Base-by-base conservation (phyloP, 2,329 filamentous ascomycete species). In the Eurotiales sp. region DNA sequence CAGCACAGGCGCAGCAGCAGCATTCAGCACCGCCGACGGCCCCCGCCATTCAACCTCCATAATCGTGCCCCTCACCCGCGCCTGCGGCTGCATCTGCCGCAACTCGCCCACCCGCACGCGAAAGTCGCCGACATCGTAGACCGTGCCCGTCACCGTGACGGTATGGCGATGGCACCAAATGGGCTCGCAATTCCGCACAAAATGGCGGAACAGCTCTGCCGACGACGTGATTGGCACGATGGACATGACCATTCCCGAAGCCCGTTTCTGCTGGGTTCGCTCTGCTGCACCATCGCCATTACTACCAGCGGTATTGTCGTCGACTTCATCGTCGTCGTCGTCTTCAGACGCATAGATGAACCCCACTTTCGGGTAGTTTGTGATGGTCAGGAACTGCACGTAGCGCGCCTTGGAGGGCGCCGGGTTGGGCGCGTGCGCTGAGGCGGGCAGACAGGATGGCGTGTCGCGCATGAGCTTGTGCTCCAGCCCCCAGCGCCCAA, bases 41-140 rank as follows among this genome's bases (percentile, higher is more conserved):
- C 70, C 71, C 22, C 61, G 58, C 65, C 70, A 75, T 52, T 73
- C 70, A 27, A 74, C 66, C 56, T 75, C 72, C n/a, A 73, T 63
- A n/a, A 74, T 63, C 2, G 69, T 69, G 0, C 72, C 72, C n/a
- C 70, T 68, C 8, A 66, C 55, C 15, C 70, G 59, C 8, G 58
- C 67, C 21, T 59, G 59, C 12, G 71, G 71, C 32, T 63, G 62
- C 29, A 65, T 70, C 57, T 73, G 72, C 4, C 69, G 65, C 49
- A 75, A 65, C 30, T 75, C 72, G 11, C 71, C 72, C 8, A 74
- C 47, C 2, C 72, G 64, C 11, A 75, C 63, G 6, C 69, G 64
- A 57, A 74, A 75, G 46, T 73, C 71, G 7, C 66, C 70, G 5
- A 73, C 59, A 30, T 73, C 71, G 45, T 71, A 74, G 44, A 67